A percentile compares a stretch with the other conserved stretches of the same genome.
These are phyloP conservation scores for Saturnispora besseyi DNA, from an alignment of 805 yeast species.

Conservation along the genomic window DNA sequence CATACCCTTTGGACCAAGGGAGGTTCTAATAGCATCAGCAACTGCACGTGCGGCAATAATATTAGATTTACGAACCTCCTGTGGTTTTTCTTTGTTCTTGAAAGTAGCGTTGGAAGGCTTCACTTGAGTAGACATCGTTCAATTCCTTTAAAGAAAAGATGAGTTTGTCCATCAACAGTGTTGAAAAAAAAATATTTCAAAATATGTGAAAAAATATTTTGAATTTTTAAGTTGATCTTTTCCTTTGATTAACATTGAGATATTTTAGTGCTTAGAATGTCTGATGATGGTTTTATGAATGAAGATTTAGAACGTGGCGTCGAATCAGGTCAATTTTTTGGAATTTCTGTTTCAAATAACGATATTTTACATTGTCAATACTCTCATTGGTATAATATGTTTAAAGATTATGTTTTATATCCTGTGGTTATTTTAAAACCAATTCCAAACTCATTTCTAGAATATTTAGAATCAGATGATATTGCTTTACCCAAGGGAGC, in stretches of 20 bases:
- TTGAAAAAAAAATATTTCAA: background rate
- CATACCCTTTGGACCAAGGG: conserved; percentile 98
- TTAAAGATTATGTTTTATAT: conserved; percentile 38
- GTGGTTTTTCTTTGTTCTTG: conserved; percentile 90
- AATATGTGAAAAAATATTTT: background rate
- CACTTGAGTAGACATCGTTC: conserved; percentile 10
- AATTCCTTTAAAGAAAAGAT: background rate
- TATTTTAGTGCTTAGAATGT: background rate
- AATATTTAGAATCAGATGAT: conserved; percentile 59
- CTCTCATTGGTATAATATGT: conserved; percentile 51
- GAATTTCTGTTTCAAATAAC: conserved; percentile 23
- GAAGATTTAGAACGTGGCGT: background rate
- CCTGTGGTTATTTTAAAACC: conserved; percentile 46
- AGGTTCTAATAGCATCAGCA: conserved; percentile 89
- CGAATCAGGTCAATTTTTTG: conserved; percentile 17
- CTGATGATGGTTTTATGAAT: background rate
- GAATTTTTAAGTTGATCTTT: background rate
- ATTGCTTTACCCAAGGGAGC: conserved; percentile 49
- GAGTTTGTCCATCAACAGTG: background rate
- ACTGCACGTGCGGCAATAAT: conserved; percentile 91
- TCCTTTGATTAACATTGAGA: too few species aligned
- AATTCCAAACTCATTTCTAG: conserved; percentile 47
- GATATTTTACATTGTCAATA: conserved; percentile 46
- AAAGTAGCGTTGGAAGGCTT: conserved; percentile 61
- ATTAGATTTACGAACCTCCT: conserved; percentile 83